These are phyloP conservation scores for Colletotrichum euphorbiae DNA, from an alignment of 2,329 filamentous ascomycete genomes.

Conservation along the genomic window DNA sequence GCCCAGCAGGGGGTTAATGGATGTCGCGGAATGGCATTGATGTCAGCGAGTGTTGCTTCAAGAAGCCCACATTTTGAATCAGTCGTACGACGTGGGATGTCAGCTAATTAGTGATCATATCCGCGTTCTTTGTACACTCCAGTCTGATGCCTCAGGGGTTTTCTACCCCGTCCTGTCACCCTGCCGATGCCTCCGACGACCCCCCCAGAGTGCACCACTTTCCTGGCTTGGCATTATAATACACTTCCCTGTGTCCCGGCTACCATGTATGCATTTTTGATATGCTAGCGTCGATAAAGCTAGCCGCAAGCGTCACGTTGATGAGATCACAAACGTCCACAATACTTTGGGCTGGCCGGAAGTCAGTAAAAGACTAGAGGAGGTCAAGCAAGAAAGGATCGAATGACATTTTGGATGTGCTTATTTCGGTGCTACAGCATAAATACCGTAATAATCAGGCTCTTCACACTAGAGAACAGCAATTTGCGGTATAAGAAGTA, in stretches of 20 bases:
- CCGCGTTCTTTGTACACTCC: neutral
- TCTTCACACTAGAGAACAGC: neutral
- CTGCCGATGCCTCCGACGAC: too few species aligned
- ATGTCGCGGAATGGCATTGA: neutral
- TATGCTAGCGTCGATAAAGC: too few species aligned
- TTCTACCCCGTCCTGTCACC: too few species aligned
- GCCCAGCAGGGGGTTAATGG: neutral
- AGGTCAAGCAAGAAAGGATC: neutral
- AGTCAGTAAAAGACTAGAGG: neutral
- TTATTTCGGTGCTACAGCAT: neutral
- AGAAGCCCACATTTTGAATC: neutral
- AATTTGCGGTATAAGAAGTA: neutral
- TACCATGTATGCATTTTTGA: too few species aligned
- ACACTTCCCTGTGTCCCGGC: too few species aligned
- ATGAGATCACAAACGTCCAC: too few species aligned
- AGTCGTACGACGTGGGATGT: neutral
- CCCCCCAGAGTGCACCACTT: too few species aligned
- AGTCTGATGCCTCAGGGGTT: too few species aligned
- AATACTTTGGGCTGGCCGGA: too few species aligned
- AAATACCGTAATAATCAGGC: neutral
- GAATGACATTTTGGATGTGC: neutral
- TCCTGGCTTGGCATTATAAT: too few species aligned
- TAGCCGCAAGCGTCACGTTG: too few species aligned
- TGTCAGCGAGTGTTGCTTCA: neutral
- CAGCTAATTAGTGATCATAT: neutral